Base-by-base conservation (phyloP, 805 yeast genomes). In the Candida stauntonica region DNA sequence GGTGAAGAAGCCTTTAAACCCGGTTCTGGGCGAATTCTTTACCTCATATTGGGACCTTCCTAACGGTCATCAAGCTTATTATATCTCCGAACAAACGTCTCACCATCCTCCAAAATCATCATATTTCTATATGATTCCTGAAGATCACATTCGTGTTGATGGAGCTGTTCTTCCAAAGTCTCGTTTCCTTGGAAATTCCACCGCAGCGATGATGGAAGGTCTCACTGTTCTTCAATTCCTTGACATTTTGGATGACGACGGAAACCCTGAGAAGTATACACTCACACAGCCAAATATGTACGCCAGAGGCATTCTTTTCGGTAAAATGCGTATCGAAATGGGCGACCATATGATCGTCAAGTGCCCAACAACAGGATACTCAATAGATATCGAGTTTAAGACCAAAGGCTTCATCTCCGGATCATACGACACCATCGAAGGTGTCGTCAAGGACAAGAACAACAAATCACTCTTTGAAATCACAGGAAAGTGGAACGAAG, bases 61-160 rank as follows among this genome's bases (percentile, higher is more conserved):
- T 9, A 77, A 83, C 35, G 74, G 70, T 21, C 77, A 72, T 21
- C 73, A 73, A 36, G 95, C 96, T 0, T 91, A 75, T 58, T 93
- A 91, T 60, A 63, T 91, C 16, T 72, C 97, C 2, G 99, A 93
- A 61, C 99, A 93, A 61, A 89, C 97, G 0, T 85, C 95, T 23
- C 99, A 93, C 56, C 99, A 93, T 59, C 98, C 99, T n/a, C 99
- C 99, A 12, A 84, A 93, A 58, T 86, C 96, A 1, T 81, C 95
- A 0, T 93, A 91, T 62, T 93, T 88, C 57, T 93, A 86, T 59
- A 68, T 81, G 62, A 74, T 86, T 26, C 99, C 99, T 0, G 83
- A 78, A 41, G 74, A 75, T 42, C 76, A 77, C 49, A 85, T 93
- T 42, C 75, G 93, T 46, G 87, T 82, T 17, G 99, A 93, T 55